phyloP scores from a whole-genome alignment of 305 asterid species.

The Caryopteris hybrid region DNA sequence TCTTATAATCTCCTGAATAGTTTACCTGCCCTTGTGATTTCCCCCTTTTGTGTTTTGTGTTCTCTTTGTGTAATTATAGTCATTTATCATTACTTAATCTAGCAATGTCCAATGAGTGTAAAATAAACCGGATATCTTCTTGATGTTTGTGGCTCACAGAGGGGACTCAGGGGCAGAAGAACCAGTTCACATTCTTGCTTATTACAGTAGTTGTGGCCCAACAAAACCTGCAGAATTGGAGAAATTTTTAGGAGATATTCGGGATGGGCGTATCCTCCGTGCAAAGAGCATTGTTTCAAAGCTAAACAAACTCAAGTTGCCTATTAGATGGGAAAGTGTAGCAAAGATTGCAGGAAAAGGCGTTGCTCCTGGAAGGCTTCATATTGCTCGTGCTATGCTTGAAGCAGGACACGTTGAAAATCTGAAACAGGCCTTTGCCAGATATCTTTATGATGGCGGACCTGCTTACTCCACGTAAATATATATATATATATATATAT shows the following conservation, averaged over 20 bases:
- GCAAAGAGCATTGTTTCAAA: slow-evolving; percentile 84
- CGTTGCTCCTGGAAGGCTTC: slow-evolving; percentile 94
- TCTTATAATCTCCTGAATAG: background rate
- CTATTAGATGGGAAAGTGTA: slow-evolving; percentile 79
- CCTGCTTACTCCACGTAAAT: slow-evolving; percentile 99
- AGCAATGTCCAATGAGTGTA: background rate
- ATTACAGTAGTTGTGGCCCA: slow-evolving; percentile 92
- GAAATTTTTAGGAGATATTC: slow-evolving; percentile 54
- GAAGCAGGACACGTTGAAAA: slow-evolving; percentile 96
- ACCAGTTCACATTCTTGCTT: slow-evolving; percentile 96
- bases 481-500: too few relatives aligned
- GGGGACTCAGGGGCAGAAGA: slow-evolving; percentile 66
- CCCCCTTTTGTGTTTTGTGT: background rate
- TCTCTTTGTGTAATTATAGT: background rate
- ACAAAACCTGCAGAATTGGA: slow-evolving; percentile 53
- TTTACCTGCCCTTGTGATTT: background rate
- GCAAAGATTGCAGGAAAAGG: slow-evolving; percentile 87
- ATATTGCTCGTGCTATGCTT: slow-evolving; percentile 95
- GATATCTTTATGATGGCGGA: slow-evolving; percentile 91
- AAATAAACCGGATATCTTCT: background rate
- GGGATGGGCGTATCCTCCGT: slow-evolving; percentile 80
- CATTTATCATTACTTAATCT: background rate
- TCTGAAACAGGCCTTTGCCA: slow-evolving; percentile 80
- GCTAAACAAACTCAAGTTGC: slow-evolving; percentile 76
- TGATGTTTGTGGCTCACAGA: slow-evolving; percentile 37